Evolutionary conservation across 2,329 filamentous ascomycete genomes (phyloP).

Genomic region (Fusarium sulawesiense): DNA sequence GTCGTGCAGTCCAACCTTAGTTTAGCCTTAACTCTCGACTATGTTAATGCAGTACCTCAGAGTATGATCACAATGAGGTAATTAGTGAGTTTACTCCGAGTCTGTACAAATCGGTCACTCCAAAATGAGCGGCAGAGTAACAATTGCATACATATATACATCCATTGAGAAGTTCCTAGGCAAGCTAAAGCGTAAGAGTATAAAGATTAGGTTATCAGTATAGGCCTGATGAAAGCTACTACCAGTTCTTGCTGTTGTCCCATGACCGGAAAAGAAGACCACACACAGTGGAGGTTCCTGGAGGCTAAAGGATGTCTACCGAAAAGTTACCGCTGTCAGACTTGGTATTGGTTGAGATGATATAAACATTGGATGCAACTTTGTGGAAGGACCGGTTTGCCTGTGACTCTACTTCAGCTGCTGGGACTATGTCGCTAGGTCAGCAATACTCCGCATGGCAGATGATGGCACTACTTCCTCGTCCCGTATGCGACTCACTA

Average conservation of each 20-base stretch:
- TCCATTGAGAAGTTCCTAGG: not conserved
- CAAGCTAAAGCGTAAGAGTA: too few relatives aligned
- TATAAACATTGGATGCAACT: not conserved
- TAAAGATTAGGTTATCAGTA: not conserved
- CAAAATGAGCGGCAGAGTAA: not conserved
- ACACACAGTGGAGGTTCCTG: not conserved
- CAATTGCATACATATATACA: not conserved
- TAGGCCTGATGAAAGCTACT: not conserved
- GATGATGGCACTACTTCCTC: not conserved
- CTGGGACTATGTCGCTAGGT: not conserved
- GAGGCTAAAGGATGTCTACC: not conserved
- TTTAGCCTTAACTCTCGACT: not conserved
- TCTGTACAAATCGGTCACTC: not conserved
- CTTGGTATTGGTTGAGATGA: not conserved
- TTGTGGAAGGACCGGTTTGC: not conserved
- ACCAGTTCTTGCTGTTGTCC: not conserved
- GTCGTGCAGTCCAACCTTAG: not conserved
- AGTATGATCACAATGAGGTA: not conserved
- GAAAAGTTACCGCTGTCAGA: not conserved
- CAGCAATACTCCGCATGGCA: not conserved
- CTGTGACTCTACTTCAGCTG: not conserved
- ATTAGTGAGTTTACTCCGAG: not conserved
- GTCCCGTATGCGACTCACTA: not conserved
- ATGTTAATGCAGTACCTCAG: not conserved
- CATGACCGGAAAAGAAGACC: not conserved